Evolutionary conservation across 2,329 filamentous ascomycete genomes (phyloP).

Genomic region (Lachnellula willkommii): DNA sequence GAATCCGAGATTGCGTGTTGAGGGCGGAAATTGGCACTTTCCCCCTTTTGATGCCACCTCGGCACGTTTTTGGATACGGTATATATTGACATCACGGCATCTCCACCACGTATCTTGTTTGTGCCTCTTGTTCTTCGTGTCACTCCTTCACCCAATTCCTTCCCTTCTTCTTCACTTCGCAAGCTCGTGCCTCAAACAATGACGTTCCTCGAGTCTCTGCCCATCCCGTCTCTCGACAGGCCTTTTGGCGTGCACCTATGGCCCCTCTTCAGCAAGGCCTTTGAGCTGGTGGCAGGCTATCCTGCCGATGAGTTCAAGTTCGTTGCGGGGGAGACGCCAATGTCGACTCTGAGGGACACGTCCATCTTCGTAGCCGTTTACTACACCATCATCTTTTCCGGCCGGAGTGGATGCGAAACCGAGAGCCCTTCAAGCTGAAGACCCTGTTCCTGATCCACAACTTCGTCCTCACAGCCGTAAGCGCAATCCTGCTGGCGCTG

Average conservation of each 20-base stretch:
- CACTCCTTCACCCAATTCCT: no score
- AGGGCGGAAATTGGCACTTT: no score
- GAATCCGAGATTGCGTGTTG: no score
- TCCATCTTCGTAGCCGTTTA: constrained; percentile 77
- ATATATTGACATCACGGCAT: no score
- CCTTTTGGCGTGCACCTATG: constrained; percentile 89
- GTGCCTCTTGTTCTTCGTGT: no score
- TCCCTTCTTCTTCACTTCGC: no score
- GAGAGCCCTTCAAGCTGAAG: constrained; percentile 81
- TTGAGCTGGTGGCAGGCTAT: constrained; percentile 71
- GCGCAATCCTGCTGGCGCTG: constrained; percentile 70
- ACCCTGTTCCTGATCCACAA: constrained; percentile 93
- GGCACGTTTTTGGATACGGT: no score
- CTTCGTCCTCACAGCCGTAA: constrained; percentile 85
- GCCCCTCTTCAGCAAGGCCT: constrained; percentile 90
- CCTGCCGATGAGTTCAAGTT: constrained; percentile 83
- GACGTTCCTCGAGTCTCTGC: constrained; percentile 44
- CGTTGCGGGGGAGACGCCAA: constrained; percentile 71
- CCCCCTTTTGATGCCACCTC: no score
- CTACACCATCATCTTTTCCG: constrained; percentile 90
- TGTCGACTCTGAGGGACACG: constrained; percentile 85
- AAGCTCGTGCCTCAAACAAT: no score
- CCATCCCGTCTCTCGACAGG: constrained; percentile 77
- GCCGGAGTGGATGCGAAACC: constrained; percentile 87
- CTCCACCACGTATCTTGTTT: no score